phyloP scores from a whole-genome alignment of 139 green algal genomes.

The Eudorina sp. region DNA sequence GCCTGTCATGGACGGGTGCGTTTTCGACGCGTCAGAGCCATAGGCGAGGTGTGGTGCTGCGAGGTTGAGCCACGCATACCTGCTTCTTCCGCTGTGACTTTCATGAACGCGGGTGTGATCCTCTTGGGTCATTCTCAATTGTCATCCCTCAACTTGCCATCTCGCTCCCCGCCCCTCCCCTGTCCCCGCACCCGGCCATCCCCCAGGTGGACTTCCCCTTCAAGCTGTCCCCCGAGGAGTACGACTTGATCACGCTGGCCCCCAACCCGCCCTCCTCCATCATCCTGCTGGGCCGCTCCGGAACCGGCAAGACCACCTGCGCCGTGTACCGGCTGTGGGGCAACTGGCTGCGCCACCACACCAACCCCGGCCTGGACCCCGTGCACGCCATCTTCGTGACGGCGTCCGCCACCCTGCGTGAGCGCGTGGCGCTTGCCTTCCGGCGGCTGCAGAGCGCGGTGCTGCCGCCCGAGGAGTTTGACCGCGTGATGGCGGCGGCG shows the following conservation, averaged over 20 bases:
- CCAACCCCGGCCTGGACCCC: conserved; percentile 36
- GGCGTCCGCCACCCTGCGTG: conserved; percentile 77
- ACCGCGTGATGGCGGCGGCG: conserved; percentile 34
- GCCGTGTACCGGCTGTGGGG: conserved; percentile 77
- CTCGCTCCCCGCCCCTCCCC: not conserved
- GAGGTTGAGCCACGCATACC: no score
- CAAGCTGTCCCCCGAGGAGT: conserved; percentile 66
- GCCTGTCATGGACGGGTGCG: no score
- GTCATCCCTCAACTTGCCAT: not conserved
- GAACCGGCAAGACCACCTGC: conserved; percentile 87
- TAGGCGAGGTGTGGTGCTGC: no score
- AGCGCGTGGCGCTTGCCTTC: conserved; percentile 77
- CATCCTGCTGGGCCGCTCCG: conserved; percentile 80
- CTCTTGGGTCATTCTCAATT: no score
- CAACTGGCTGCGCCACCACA: conserved; percentile 63
- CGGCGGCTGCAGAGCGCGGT: conserved; percentile 71
- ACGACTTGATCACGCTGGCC: conserved; percentile 70
- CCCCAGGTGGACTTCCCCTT: conserved; percentile 56
- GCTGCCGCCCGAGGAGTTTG: conserved; percentile 51
- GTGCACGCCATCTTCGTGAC: conserved; percentile 79
- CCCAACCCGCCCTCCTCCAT: conserved; percentile 66
- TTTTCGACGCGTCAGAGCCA: no score
- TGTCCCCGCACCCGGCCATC: not conserved
- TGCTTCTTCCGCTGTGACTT: no score
- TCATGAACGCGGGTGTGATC: no score